Evolutionary conservation across 176 grass and related monocot genomes (phyloP).

Genomic region (Typha latifolia): DNA sequence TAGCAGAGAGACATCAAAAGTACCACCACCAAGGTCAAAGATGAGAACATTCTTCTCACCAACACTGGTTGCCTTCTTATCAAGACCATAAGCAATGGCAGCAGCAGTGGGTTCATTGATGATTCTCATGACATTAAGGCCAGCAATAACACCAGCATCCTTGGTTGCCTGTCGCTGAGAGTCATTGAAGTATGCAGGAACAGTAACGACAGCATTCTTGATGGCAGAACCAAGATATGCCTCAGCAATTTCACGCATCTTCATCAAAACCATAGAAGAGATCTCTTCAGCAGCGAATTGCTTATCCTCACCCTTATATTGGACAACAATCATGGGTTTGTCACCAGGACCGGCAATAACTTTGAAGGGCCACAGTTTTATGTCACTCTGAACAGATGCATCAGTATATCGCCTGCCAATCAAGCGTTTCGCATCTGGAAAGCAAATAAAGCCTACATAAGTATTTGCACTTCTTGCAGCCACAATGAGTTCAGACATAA

Average conservation of each 20-base stretch:
- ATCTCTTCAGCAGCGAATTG: not conserved
- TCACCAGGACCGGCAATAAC: not conserved
- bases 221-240: constrained; percentile 21
- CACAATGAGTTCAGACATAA: no score
- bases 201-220: constrained; percentile 22
- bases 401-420: no score
- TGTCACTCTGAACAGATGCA: not conserved
- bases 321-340: not conserved
- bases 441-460: no score
- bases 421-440: no score
- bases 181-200: constrained; percentile 40
- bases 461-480: no score
- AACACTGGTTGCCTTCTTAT: constrained; percentile 5
- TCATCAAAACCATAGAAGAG: constrained; percentile 12
- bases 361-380: not conserved
- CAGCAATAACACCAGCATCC: constrained; percentile 7
- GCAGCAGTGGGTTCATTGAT: constrained; percentile 40
- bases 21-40: constrained; percentile 30
- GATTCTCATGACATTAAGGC: constrained; percentile 25
- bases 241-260: constrained; percentile 20
- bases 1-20: constrained; percentile 17
- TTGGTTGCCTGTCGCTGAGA: constrained; percentile 32
- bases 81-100: constrained; percentile 29
- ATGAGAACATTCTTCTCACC: constrained; percentile 19
- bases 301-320: not conserved